Percentiles rank a stretch among this genome's conserved stretches.
Conservation (phyloP, 2,329 filamentous ascomycete species). For the Byssoonygena ceratinophila region DNA sequence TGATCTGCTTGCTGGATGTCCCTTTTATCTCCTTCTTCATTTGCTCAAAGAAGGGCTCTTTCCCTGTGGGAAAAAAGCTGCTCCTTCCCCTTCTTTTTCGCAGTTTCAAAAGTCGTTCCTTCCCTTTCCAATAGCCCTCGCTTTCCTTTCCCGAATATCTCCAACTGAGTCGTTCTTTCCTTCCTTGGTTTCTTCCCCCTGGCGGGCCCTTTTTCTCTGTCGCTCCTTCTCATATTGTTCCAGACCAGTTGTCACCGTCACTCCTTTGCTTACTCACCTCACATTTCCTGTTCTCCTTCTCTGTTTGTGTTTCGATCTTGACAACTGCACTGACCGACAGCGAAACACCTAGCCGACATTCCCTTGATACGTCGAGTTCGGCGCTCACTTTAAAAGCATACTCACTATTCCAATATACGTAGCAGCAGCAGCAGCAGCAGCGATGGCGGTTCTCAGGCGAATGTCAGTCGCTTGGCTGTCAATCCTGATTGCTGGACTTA, state of each 20-base stretch:
- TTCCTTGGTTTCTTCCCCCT: conserved; percentile 8
- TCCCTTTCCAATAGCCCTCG: background rate
- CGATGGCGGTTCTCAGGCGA: conserved; percentile 5
- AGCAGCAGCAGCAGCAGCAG: background rate
- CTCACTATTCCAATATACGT: background rate
- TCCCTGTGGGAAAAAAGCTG: background rate
- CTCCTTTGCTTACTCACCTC: background rate
- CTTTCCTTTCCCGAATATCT: background rate
- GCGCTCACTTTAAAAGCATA: background rate
- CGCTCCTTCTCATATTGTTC: background rate
- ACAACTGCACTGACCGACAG: background rate
- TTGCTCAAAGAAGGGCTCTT: background rate
- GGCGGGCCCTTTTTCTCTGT: conserved; percentile 8
- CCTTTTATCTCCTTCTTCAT: background rate
- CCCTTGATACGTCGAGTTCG: background rate
- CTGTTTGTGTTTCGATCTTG: background rate
- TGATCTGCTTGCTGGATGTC: background rate
- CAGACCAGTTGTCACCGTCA: no score
- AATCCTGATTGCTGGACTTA: conserved; percentile 23
- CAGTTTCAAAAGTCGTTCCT: conserved; percentile 1
- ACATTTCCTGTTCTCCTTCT: background rate
- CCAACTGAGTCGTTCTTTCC: conserved; percentile 1
- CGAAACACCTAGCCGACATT: background rate
- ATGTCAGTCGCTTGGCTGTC: conserved; percentile 20
- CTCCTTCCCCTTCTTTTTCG: conserved; percentile 9